Conservation (phyloP, 179 eudicot species). For the Actinidia polygama region DNA sequence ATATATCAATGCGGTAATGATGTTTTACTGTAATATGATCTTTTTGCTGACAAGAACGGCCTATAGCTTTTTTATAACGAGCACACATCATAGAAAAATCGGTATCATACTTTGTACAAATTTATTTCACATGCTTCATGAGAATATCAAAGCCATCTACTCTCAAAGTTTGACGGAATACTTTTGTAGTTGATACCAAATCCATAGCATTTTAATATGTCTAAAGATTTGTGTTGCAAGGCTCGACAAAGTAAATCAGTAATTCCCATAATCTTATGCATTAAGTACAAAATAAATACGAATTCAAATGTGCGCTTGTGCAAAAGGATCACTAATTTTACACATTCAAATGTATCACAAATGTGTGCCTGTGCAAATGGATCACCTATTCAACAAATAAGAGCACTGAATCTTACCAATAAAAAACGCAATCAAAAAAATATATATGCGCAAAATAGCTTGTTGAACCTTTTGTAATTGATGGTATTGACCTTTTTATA, state of each 20-base stretch:
- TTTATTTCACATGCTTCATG: background rate
- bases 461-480: too few species aligned
- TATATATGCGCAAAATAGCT: too few species aligned
- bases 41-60: too few species aligned
- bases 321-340: background rate
- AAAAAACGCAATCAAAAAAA: too few species aligned
- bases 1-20: too few species aligned
- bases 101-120: too few species aligned
- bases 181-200: background rate
- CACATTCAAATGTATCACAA: too few species aligned
- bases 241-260: background rate
- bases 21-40: too few species aligned
- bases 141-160: background rate
- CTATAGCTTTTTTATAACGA: background rate
- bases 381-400: too few species aligned
- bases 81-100: background rate
- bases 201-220: background rate
- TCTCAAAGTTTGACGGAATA: background rate
- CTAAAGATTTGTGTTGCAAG: background rate
- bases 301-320: background rate
- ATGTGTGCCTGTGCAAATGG: too few species aligned
- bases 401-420: too few species aligned
- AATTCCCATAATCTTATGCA: background rate
- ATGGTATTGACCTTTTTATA: too few species aligned
- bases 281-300: background rate